These are phyloP conservation scores for Ceratobasidium sp. DNA, from an alignment of 1,284 basidiomycete genomes.

Conservation along the genomic window DNA sequence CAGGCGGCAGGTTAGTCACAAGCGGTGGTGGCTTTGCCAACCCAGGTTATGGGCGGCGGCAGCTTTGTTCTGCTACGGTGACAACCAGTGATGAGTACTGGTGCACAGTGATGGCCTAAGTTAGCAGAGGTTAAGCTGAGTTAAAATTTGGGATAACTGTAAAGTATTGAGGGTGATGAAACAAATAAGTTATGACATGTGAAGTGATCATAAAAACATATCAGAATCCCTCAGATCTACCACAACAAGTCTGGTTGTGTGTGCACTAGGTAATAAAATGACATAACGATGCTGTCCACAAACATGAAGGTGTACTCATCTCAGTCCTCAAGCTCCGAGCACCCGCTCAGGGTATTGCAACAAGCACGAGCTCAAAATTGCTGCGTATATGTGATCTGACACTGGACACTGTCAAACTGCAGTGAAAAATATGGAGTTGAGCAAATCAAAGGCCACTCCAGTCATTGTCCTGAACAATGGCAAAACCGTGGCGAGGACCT, in stretches of 20 bases:
- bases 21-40: no score
- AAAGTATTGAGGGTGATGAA: no score
- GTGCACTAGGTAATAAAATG: background rate
- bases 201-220: background rate
- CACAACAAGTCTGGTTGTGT: background rate
- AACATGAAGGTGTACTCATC: background rate
- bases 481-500: background rate
- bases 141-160: no score
- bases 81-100: no score
- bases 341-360: background rate
- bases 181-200: background rate
- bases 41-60: no score
- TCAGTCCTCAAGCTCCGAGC: background rate
- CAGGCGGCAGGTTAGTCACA: no score
- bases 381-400: background rate
- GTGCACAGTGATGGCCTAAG: no score
- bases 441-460: background rate
- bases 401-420: background rate
- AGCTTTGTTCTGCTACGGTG: no score
- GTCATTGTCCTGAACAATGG: background rate
- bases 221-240: background rate
- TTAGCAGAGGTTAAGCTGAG: no score
- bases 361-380: background rate
- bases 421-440: background rate
- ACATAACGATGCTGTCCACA: conserved; percentile 4